Conservation (phyloP, 2,329 filamentous ascomycete genomes). For the Uncinocarpus reesii region DNA sequence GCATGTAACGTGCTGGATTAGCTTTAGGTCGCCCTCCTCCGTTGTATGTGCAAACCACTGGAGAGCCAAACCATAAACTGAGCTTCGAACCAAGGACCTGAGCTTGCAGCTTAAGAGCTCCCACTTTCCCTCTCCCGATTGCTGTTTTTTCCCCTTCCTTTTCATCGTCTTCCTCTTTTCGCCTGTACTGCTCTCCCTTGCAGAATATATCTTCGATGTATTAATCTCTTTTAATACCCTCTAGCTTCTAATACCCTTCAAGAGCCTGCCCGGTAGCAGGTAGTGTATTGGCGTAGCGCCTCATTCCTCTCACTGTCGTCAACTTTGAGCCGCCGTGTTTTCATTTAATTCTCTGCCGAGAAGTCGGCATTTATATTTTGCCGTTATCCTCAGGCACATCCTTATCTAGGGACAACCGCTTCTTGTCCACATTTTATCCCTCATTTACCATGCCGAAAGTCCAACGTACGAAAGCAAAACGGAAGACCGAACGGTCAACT, state of each 20-base stretch:
- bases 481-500: constrained; percentile 21
- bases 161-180: not conserved
- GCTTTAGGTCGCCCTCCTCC: constrained; percentile 3
- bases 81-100: constrained; percentile 5
- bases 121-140: not conserved
- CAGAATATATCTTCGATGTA: not conserved
- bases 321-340: not conserved
- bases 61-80: constrained; percentile 5
- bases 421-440: not conserved
- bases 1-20: not conserved
- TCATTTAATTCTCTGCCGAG: not conserved
- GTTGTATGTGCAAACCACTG: not conserved
- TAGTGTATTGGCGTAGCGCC: not conserved
- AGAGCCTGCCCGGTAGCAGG: not conserved
- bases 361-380: not conserved
- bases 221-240: not conserved
- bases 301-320: not conserved
- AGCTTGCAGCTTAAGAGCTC: constrained; percentile 1
- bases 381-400: not conserved
- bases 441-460: not conserved
- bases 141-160: not conserved
- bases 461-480: too few species aligned
- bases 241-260: not conserved
- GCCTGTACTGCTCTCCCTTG: not conserved
- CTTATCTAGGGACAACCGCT: not conserved